Base-by-base conservation (phyloP, 345 rosid genomes). In the Lepidium aucheri region DNA sequence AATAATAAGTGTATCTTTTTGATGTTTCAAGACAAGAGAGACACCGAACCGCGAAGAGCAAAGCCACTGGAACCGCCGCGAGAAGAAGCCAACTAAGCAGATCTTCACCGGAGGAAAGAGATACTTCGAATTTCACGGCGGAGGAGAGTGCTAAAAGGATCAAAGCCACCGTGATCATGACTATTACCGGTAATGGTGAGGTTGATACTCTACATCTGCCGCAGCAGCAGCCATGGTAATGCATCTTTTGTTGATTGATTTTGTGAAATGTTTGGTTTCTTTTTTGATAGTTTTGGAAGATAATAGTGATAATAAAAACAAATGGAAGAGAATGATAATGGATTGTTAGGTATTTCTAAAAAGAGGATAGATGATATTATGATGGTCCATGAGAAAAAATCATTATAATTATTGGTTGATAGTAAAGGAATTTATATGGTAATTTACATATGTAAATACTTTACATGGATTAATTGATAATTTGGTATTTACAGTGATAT, bases 41-140 rank as follows among this genome's bases (percentile, higher is more conserved):
- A 34, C 75, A 77, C 14, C 79, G 73, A 12, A 80, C 49, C 45
- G 79, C 66, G 15, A 80, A 20, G 0, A 80, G 62, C 11, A 80
- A 44, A 4, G 26, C 73, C 42, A 80, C 10, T 9, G 78, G 68
- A 26, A 63, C 66, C 18, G 71, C 67, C 0, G 75, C 61, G 32
- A 84, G 66, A 50, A 84, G 81, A 5, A 81, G 67, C 84, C 82
- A 76, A 20, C 80, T 79, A 55, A 84, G 49, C 36, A 22, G 5
- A 53, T 53, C 56, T 69, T 70, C 85, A 0, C 78, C 79, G 22
- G 38, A 15, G 5, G 74, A 68, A 5, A 74, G 14, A 14, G 47
- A 47, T 2, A 74, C 39, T 32, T 83, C 83, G 26, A 81, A 34
- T 50, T 78, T 64, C 40, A 81, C 53, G 32, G 71, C 52, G 22